Conservation (phyloP, 1,284 basidiomycete genomes). For the Ceratorhiza oryzae-sativae region DNA sequence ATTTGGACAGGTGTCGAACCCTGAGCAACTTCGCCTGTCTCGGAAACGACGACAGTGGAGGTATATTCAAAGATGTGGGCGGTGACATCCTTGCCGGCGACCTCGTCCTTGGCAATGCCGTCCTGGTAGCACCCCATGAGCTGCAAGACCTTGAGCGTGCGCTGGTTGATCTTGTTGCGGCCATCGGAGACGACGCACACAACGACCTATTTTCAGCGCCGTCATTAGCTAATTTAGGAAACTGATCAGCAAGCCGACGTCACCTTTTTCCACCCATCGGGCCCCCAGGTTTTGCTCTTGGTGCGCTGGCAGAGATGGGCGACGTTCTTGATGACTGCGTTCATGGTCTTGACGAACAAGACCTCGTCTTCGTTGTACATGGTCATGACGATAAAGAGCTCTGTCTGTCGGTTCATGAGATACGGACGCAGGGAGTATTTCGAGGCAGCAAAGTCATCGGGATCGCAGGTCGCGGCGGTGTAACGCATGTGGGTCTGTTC, state of each 20-base stretch:
- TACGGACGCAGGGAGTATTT: conserved; percentile 87
- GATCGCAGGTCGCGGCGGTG: conserved; percentile 52
- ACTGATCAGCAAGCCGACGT: not conserved
- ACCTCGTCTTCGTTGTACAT: conserved; percentile 83
- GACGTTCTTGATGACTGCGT: conserved; percentile 90
- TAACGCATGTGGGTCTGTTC: conserved; percentile 84
- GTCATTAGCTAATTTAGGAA: not conserved
- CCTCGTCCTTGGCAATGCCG: conserved; percentile 91
- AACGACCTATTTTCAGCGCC: conserved; percentile 61
- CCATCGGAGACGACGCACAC: conserved; percentile 94
- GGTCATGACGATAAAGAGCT: conserved; percentile 94
- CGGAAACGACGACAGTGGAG: conserved; percentile 78
- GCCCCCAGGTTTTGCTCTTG: conserved; percentile 91
- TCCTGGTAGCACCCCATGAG: conserved; percentile 97
- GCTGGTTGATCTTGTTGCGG: conserved; percentile 87
- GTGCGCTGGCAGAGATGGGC: conserved; percentile 82
- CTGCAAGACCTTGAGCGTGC: conserved; percentile 78
- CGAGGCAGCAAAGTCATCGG: conserved; percentile 40
- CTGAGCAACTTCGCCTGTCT: conserved; percentile 84
- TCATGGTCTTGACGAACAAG: conserved; percentile 86
- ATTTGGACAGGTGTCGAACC: conserved; percentile 89
- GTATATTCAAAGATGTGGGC: conserved; percentile 93
- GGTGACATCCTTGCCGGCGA: conserved; percentile 91
- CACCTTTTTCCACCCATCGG: conserved; percentile 91
- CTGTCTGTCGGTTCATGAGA: conserved; percentile 83